Evolutionary conservation across 495 filamentous ascomycete species (phyloP).

Genomic region (Elaphomyces granulatus): DNA sequence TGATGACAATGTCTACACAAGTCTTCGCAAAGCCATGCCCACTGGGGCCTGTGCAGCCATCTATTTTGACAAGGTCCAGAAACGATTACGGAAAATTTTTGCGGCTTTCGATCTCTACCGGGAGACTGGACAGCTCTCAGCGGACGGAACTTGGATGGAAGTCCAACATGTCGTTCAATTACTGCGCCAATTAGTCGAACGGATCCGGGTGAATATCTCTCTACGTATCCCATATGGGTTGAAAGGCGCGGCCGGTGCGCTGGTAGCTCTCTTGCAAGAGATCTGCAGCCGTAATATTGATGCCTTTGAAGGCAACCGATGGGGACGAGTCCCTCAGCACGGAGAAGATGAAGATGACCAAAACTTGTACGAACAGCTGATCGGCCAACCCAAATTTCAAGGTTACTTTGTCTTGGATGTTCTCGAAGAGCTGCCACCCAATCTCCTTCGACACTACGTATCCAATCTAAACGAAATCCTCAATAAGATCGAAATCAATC

Average conservation of each 20-base stretch:
- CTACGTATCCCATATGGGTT: conserved; percentile 24
- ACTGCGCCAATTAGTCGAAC: conserved; percentile 22
- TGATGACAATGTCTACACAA: conserved; percentile 30
- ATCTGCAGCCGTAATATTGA: conserved; percentile 34
- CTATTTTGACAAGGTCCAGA: conserved; percentile 34
- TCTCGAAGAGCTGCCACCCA: conserved; percentile 21
- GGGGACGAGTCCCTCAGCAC: conserved; percentile 24
- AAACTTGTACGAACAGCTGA: conserved; percentile 36
- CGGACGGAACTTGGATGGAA: conserved; percentile 11
- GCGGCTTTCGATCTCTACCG: conserved; percentile 31
- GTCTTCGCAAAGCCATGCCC: conserved; percentile 34
- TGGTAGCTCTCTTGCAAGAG: conserved; percentile 30
- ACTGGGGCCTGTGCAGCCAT: conserved; percentile 31
- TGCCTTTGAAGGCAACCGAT: conserved; percentile 23
- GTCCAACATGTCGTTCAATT: conserved; percentile 21
- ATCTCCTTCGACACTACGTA: conserved; percentile 21
- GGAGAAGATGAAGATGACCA: conserved; percentile 35
- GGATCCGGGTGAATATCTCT: conserved; percentile 23
- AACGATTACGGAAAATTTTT: conserved; percentile 23
- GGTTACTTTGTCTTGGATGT: conserved; percentile 32
- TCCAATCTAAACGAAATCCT: conserved; percentile 22
- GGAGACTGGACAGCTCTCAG: conserved; percentile 17
- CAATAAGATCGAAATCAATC: conserved; percentile 26
- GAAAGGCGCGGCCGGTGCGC: conserved; percentile 25
- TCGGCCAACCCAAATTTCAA: conserved; percentile 25